Evolutionary conservation across 805 yeast species (phyloP).

Genomic region (Wickerhamomyces sydowiorum): DNA sequence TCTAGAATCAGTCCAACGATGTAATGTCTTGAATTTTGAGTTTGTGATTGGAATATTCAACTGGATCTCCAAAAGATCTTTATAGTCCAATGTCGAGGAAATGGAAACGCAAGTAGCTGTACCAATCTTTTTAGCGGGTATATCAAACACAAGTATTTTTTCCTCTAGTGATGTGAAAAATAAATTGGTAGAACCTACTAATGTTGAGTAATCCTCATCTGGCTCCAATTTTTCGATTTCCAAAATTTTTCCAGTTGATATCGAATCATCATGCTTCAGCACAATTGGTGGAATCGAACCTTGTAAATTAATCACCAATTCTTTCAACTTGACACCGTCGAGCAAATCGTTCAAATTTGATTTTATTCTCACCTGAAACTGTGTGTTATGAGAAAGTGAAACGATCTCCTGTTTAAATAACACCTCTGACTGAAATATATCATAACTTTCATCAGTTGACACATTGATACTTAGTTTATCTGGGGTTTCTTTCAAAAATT

Average conservation of each 20-base stretch:
- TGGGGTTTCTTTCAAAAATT: conserved; percentile 4
- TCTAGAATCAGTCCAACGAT: conserved; percentile 10
- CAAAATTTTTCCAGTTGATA: neutral
- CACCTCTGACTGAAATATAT: conserved; percentile 18
- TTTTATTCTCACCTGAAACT: conserved; percentile 27
- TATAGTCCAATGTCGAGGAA: conserved; percentile 7
- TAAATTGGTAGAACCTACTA: conserved; percentile 9
- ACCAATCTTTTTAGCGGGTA: conserved; percentile 17
- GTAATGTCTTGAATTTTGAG: conserved; percentile 8
- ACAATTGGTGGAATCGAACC: conserved; percentile 13
- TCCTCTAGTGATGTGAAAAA: conserved; percentile 8
- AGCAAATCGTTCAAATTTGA: conserved; percentile 21
- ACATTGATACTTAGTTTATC: conserved; percentile 17
- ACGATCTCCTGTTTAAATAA: conserved; percentile 15
- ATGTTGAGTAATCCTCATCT: conserved; percentile 5
- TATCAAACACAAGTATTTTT: conserved; percentile 11
- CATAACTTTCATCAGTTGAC: conserved; percentile 18
- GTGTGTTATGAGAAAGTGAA: conserved; percentile 12
- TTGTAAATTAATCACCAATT: conserved; percentile 7
- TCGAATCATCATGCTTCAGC: conserved; percentile 7
- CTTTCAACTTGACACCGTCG: conserved; percentile 4
- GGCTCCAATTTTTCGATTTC: neutral
- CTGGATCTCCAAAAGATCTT: conserved; percentile 14
- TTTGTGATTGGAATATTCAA: conserved; percentile 12
- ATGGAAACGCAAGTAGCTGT: conserved; percentile 9